Base-by-base conservation (phyloP, 2,329 filamentous ascomycete species). In the Daldinia eschscholtzii region DNA sequence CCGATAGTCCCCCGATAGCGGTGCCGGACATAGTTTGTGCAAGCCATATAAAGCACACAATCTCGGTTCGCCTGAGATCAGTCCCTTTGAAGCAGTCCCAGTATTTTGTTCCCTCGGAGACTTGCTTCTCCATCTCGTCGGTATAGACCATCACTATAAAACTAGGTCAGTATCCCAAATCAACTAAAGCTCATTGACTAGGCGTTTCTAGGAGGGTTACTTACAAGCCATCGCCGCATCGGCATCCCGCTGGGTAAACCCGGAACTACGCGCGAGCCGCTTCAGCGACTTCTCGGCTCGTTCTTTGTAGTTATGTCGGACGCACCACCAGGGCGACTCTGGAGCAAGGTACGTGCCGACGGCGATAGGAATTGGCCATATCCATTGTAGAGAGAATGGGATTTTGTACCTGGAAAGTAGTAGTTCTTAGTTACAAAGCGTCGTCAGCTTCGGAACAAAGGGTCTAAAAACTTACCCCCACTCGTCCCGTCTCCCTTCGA, bases 101-200 rank as follows among this genome's bases (percentile, higher is more conserved):
- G 63, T 84, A 84, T 1, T 68, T 77, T 0, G 78, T 79, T 1
- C 81, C 81, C 2, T 67, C 61, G 0, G 76, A 73, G 57, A 78
- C 72, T 44, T 77, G 75, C 63, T 80, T 79, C 67, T 82, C 81
- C 69, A 81, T 75, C 74, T 81, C 78, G 63, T 83, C 79, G 1
- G 82, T 84, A 61, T 83, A 79, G 13, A 79, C 62, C 77, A 84
- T 82, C 75, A 83, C 80, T 67, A 78, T 75, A 18, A 81, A 58
- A 3, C 20, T 26, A 7, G 6, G 6, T 52, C n/a, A 3, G 3
- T 44, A 9, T 30, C 35, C 13, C 28, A 28, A 20, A 6, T 61
- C 6, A 57, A 35, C 12, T 12, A 39, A n/a, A n/a, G n/a, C n/a
- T 35, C 6, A n/a, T 15, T n/a, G 39, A 4, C 5, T 28, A 35